A percentile compares a stretch with the other conserved stretches of the same genome.
phyloP scores from a whole-genome alignment of 768 basidiomycete species.

The Pholiota molesta region DNA sequence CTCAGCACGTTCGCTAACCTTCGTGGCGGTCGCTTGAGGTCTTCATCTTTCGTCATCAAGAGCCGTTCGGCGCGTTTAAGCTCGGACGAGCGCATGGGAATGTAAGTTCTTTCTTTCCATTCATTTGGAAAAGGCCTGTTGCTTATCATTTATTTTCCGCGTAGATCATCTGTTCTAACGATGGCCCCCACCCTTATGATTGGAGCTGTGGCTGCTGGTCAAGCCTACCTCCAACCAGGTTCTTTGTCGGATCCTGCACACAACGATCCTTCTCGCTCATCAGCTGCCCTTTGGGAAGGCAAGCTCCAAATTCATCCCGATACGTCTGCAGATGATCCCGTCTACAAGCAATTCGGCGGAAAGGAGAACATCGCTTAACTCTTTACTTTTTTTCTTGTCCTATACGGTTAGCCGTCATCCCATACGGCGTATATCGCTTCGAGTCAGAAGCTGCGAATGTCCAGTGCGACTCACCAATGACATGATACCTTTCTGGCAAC shows the following conservation, averaged over 20 bases:
- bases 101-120: slow-evolving; percentile 30
- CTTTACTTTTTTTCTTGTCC: not conserved
- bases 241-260: slow-evolving; percentile 76
- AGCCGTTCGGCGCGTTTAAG: slow-evolving; percentile 65
- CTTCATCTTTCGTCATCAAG: slow-evolving; percentile 84
- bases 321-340: slow-evolving; percentile 68
- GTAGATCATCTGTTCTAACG: slow-evolving; percentile 43
- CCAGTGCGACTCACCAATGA: not conserved
- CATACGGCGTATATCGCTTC: not conserved
- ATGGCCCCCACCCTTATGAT: slow-evolving; percentile 54
- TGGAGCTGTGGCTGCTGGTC: slow-evolving; percentile 59
- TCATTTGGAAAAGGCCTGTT: not conserved
- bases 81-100: slow-evolving; percentile 52
- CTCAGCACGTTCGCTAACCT: slow-evolving; percentile 79
- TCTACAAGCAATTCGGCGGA: slow-evolving; percentile 32
- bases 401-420: not conserved
- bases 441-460: not conserved
- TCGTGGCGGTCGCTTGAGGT: slow-evolving; percentile 87
- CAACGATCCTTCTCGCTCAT: slow-evolving; percentile 77
- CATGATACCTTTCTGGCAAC: slow-evolving; percentile 1
- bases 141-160: slow-evolving; percentile 10
- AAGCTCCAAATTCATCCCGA: slow-evolving; percentile 89
- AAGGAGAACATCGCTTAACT: slow-evolving; percentile 30
- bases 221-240: slow-evolving; percentile 64
- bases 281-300: slow-evolving; percentile 84